Conservation (phyloP, 768 basidiomycete species). For the Omphalotus guepiniiformis region DNA sequence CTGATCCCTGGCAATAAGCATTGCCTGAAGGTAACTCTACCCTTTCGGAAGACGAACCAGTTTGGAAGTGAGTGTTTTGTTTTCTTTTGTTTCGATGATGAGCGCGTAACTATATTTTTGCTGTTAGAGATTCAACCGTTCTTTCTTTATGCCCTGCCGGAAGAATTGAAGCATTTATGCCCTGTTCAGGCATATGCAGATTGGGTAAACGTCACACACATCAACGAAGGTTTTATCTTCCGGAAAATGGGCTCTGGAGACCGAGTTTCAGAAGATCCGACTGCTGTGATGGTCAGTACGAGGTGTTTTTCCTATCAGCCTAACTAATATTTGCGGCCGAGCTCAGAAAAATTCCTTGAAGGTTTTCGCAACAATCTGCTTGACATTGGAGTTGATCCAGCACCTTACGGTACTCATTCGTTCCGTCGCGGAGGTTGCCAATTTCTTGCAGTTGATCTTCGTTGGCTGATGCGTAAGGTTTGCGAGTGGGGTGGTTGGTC, state of each 20-base stretch:
- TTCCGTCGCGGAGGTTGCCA: slow-evolving; percentile 39
- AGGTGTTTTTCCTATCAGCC: neutral
- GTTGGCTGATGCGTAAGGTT: slow-evolving; percentile 32
- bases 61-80: slow-evolving; percentile 20
- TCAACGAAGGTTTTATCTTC: slow-evolving; percentile 29
- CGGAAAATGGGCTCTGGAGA: slow-evolving; percentile 25
- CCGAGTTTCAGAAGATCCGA: slow-evolving; percentile 15
- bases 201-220: slow-evolving; percentile 21
- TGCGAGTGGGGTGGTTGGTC: slow-evolving; percentile 49
- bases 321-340: slow-evolving; percentile 16
- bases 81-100: neutral
- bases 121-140: slow-evolving; percentile 28
- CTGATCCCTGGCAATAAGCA: neutral
- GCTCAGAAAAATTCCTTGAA: slow-evolving; percentile 32
- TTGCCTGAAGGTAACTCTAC: slow-evolving; percentile 18
- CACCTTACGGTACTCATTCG: slow-evolving; percentile 36
- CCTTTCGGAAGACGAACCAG: slow-evolving; percentile 25
- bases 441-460: slow-evolving; percentile 25
- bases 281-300: slow-evolving; percentile 25
- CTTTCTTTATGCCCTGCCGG: slow-evolving; percentile 18
- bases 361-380: slow-evolving; percentile 36
- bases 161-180: slow-evolving; percentile 27
- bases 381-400: slow-evolving; percentile 33
- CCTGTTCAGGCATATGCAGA: slow-evolving; percentile 27
- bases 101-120: neutral